Base-by-base conservation (phyloP, 2,329 filamentous ascomycete genomes). In the Botrytis sinoallii region DNA sequence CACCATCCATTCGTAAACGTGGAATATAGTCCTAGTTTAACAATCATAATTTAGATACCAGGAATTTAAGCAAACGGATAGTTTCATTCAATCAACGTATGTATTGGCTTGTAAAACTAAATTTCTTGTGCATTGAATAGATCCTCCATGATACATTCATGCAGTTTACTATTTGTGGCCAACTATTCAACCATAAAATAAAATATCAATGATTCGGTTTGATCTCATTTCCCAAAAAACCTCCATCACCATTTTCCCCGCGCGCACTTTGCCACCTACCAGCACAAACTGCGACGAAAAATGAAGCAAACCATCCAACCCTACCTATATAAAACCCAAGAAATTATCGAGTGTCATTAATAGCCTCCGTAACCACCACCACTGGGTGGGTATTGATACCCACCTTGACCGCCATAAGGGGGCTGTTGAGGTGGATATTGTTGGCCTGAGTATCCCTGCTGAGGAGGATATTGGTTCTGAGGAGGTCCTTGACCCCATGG, bases 371-470 rank as follows among this genome's bases (percentile, higher is more conserved):
- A 69, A 25, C 63, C 71, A 59, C 63, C 40, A 61, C 71, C 63
- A 59, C 48, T 25, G 12, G 35, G 38, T 42, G 70, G 70, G 25
- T 66, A 57, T 46, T 72, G 63, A 66, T 72, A 64, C 14, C 65
- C 65, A 57, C 70, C 64, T 48, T 66, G 63, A 2, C 72, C 70
- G 35, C 73, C 75, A 72, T 76, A 75, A 46, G 75, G 75, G 29
- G 75, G 75, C 59, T 77, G 77, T 22, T 77, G 76, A 38, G 75
- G 72, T 2, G 74, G 76, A 59, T 75, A 77, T 44, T 70, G 46
- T 29, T 59, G 52, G 29, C 29, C 29, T 9, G n/a, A 55, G 42
- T 70, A 70, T 46, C 55, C 68, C 29, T 70, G 68, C 20, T 59
- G 68, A 61, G 67, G 42, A 29, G 48, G 72, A 38, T 71, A 74